Base-by-base conservation (phyloP, 2,329 filamentous ascomycete genomes). In the Colletotrichum melonis region DNA sequence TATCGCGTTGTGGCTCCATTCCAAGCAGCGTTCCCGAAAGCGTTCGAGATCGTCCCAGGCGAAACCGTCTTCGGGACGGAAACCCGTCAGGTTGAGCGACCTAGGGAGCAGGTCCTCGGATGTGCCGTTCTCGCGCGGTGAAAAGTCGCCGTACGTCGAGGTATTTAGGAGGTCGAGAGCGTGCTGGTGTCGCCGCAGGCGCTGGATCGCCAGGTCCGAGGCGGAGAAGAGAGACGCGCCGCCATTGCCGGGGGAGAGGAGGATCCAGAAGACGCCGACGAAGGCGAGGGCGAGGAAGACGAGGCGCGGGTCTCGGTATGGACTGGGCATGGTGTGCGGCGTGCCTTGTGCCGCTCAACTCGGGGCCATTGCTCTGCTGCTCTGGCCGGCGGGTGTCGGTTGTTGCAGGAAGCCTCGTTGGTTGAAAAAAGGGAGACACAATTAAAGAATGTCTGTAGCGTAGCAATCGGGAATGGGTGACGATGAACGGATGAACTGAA, bases 21-120 rank as follows among this genome's bases (percentile, higher is more conserved):
- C 86, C 68, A 89, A 85, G 67, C 92, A 93, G 75, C 89, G 89
- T 73, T 91, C 84, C 79, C 90, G 91, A 72, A 95, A 94, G 1
- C 86, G 83, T 0, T 86, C 85, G 26, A 98, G 85, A 70, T 95
- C 87, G 42, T 92, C 89, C 95, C 95, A 98, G 1, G 90, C 92
- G 81, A 94, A 94, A 5, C 89, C 91, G 82, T 97, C 93, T 24
- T 91, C 88, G 59, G 90, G 85, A 62, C 93, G 89, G 74, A 97
- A 92, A 1, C 96, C 96, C 2, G 94, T 94, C 64, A 98, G 85
- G 77, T 95, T 94, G 72, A 95, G 83, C 74, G 88, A 92, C 28
- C 82, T 84, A 24, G 12, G 76, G 58, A 59, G 75, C 76, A 26
- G 19, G 72, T 76, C 24, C 77, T 26, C 11, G 46, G 68, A 16